Evolutionary conservation across 495 filamentous ascomycete species (phyloP), one percentile per base, ranked within the genome.

Genomic region (Tuber aestivum): DNA sequence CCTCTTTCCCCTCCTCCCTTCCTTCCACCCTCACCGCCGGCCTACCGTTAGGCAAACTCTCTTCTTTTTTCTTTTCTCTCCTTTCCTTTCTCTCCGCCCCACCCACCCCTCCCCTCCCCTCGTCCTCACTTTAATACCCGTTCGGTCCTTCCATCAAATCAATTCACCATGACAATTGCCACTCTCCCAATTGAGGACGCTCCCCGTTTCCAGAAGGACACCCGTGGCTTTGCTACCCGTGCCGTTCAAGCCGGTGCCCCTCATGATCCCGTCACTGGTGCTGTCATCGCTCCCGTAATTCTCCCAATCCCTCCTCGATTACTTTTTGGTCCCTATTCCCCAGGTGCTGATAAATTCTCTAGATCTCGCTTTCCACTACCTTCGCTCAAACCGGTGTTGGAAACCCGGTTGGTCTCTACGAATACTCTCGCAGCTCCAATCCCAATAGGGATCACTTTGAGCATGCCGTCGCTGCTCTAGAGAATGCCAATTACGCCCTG

Each of bases 381-480:
- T 99, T 92, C 79, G 93, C 90, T 27, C 95, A 99, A 86, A 91
- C 88, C 35, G 87, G 89, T 23, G 93, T 97, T 23, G 95, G 94
- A 38, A 89, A 90, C 82, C 95, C 95, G 10, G 87, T 98, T 42
- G 95, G 95, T 71, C 82, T 84, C 69, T 95, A 94, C 84, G 95
- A 99, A 84, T 99, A 99, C 87, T 92, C 89, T 70, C 90, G 95
- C 56, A 94, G 91, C 85, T 89, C 92, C 72, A 99, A 99, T 83
- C 95, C 95, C 41, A 99, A 99, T 84, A 88, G 94, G 68, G 89
- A 92, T 83, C 94, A 97, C 86, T 97, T 99, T 80, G 96, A 99
- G 86, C 86, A 87, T 72, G 94, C 94, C 72, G 88, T 98, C 56
- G 95, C 96, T 32, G 92, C 94, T 8, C 90, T 99, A 75, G 95